phyloP scores from a whole-genome alignment of 2,329 filamentous ascomycete genomes.

The Fusarium ambrosium region DNA sequence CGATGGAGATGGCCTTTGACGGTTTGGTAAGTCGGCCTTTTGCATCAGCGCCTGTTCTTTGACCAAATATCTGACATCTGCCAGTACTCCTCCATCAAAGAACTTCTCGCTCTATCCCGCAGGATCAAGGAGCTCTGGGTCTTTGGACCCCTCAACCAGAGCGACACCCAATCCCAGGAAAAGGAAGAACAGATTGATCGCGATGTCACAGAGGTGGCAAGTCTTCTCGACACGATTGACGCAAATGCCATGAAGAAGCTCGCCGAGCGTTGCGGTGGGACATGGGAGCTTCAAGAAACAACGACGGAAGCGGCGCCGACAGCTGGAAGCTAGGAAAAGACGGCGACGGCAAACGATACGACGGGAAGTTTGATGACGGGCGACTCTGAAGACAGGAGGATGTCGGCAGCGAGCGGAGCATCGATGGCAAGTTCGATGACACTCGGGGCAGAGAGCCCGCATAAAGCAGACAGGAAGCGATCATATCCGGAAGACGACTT shows the following conservation, averaged over 20 bases:
- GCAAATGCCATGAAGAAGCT: conserved; percentile 50
- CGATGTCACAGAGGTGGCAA: conserved; percentile 53
- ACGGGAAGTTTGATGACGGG: not conserved
- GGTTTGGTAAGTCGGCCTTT: conserved; percentile 50
- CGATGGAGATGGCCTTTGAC: conserved; percentile 62
- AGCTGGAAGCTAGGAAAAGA: conserved; percentile 19
- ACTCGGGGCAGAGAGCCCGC: not conserved
- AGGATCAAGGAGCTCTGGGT: conserved; percentile 63
- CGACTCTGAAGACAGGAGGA: not conserved
- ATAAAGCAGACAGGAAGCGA: not conserved
- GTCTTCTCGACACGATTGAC: conserved; percentile 54
- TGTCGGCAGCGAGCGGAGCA: not conserved
- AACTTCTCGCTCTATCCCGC: conserved; percentile 59
- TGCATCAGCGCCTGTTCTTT: not conserved
- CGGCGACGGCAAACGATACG: not conserved
- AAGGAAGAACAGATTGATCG: conserved; percentile 55
- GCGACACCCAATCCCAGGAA: conserved; percentile 52
- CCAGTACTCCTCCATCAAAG: conserved; percentile 60
- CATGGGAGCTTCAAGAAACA: conserved; percentile 51
- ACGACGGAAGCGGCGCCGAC: conserved; percentile 10
- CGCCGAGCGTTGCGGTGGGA: conserved; percentile 53
- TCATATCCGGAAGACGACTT: not conserved
- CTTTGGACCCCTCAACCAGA: conserved; percentile 57
- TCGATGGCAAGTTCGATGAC: not conserved
- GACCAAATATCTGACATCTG: not conserved